Evolutionary conservation across 306 rosid genomes (phyloP).

Genomic region (Medicago ruthenica): DNA sequence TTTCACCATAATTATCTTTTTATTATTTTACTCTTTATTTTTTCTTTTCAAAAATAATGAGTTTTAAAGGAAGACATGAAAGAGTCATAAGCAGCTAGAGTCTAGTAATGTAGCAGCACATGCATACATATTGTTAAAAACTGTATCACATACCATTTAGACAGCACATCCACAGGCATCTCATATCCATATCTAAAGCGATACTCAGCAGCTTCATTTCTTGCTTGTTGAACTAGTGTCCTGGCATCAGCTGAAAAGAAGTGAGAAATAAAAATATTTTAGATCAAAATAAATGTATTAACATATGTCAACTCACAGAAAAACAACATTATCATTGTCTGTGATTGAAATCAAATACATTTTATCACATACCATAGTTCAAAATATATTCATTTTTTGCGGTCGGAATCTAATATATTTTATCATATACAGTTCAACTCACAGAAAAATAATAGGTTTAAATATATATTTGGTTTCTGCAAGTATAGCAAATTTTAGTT

Average conservation of each 20-base stretch:
- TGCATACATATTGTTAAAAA: background rate
- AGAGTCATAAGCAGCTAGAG: constrained; percentile 22
- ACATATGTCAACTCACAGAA: background rate
- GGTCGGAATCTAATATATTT: too few species aligned
- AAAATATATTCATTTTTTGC: background rate
- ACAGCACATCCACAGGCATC: constrained; percentile 91
- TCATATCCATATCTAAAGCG: constrained; percentile 91
- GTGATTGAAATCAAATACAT: constrained; percentile 6
- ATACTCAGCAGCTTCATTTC: constrained; percentile 99
- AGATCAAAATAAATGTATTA: background rate
- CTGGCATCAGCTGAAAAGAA: constrained; percentile 90
- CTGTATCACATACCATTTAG: constrained; percentile 68
- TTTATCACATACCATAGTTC: constrained; percentile 27
- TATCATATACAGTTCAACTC: constrained; percentile 1
- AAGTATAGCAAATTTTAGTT: background rate
- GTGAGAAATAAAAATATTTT: constrained; percentile 6
- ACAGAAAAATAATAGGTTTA: background rate
- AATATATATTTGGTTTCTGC: background rate
- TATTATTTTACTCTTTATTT: background rate
- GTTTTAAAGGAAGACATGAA: constrained; percentile 14
- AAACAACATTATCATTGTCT: background rate
- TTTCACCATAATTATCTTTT: background rate
- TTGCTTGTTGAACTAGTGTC: constrained; percentile 94
- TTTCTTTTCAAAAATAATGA: background rate
- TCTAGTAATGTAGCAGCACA: constrained; percentile 10